Base-by-base conservation (phyloP, 1,139 yeast species). In the Pichia sp. region DNA sequence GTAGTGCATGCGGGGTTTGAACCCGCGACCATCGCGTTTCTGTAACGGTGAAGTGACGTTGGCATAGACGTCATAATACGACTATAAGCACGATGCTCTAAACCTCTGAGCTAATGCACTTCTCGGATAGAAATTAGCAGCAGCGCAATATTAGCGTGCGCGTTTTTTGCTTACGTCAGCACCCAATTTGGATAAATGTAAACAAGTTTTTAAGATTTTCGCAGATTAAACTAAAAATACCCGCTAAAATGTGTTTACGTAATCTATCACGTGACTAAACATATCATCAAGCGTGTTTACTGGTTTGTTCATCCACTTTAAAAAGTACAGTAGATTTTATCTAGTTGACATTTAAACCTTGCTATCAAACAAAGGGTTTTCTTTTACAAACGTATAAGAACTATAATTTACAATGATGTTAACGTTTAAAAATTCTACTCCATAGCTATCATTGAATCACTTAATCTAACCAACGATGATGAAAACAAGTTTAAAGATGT, bases 1-100 rank as follows among this genome's bases (percentile, higher is more conserved):
- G 46, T 57, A 59, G 61, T 56, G 60, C 61, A 56, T 57, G 55
- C 62, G 62, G 62, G 62, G 62, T 56, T 58, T 57, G 62, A 58
- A 58, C 62, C 62, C 62, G 62, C 56, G 62, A 58, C 62, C 62
- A 56, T 58, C 62, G 62, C 62, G 62, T 58, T 53, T 55, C 62
- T 57, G 54, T 54, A 57, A 56, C 59, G 59, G 54, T 35, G 48
- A 51, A 48, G 61, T 58, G 61, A 53, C 58, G 52, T 58, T 47
- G 42, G 58, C 50, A 58, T 55, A 58, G 57, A 50, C 60, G 62
- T 54, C 51, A 46, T 49, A 47, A 53, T 49, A 57, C 62, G 61
- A 56, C 61, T 58, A 58, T 58, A 58, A 58, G 62, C 62, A 58
- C 62, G 62, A 58, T 56, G 62, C 62, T 57, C 62, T 58, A 51